Evolutionary conservation across 768 basidiomycete genomes (phyloP).

Genomic region (Xerocomellus intermedius): DNA sequence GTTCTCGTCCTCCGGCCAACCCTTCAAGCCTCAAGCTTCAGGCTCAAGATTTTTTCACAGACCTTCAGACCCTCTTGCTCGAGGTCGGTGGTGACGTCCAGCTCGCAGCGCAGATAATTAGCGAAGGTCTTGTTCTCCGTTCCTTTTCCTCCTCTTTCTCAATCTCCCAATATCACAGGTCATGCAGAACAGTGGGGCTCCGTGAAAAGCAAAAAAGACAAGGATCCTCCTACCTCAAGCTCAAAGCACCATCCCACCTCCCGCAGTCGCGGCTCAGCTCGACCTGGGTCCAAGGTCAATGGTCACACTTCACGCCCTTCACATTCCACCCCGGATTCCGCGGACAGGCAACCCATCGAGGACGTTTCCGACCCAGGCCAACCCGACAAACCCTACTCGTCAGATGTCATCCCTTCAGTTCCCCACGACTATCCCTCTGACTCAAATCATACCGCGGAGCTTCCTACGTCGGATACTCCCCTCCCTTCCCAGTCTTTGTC

Average conservation of each 20-base stretch:
- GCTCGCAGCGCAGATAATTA: constrained; percentile 67
- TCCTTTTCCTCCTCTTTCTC: not conserved
- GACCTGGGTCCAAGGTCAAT: constrained; percentile 35
- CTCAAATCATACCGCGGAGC: constrained; percentile 12
- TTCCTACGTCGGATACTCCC: constrained; percentile 8
- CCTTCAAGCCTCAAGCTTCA: too few relatives aligned
- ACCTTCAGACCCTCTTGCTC: constrained; percentile 64
- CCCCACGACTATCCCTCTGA: constrained; percentile 16
- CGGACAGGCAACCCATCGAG: constrained; percentile 24
- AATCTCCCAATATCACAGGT: constrained; percentile 43
- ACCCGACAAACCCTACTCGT: constrained; percentile 13
- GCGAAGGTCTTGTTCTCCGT: constrained; percentile 51
- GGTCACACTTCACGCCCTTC: constrained; percentile 32
- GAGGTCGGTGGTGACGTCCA: constrained; percentile 72
- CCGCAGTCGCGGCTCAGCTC: constrained; percentile 38
- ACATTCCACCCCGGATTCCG: constrained; percentile 33
- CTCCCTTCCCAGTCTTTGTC: constrained; percentile 17
- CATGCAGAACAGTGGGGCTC: constrained; percentile 78
- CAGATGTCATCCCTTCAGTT: constrained; percentile 11
- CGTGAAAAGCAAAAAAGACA: constrained; percentile 85
- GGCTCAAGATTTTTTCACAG: too few relatives aligned
- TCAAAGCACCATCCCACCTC: constrained; percentile 45
- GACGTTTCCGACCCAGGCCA: constrained; percentile 15
- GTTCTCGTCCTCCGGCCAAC: constrained; percentile 21
- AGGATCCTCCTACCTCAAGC: constrained; percentile 50